These are phyloP conservation scores for Blastocystis sp. DNA, from an alignment of 352 stramenopile species.

Conservation along the genomic window DNA sequence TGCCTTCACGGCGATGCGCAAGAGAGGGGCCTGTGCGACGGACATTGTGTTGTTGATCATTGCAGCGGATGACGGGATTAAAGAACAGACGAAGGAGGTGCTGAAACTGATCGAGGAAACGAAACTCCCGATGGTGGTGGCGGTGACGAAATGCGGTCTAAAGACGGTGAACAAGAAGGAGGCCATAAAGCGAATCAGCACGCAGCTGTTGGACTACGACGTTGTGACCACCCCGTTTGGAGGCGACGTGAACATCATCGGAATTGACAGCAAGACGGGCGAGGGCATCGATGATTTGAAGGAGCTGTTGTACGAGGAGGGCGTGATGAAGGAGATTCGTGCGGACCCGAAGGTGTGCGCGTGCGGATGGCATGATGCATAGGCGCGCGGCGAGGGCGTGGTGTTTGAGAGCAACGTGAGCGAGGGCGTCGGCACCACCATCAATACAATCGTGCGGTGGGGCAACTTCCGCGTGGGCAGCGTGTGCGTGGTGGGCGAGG, in stretches of 20 bases:
- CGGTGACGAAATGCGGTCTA: constrained; percentile 93
- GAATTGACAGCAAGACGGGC: constrained; percentile 90
- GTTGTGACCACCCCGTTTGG: constrained; percentile 88
- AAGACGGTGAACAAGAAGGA: constrained; percentile 76
- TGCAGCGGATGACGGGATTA: constrained; percentile 93
- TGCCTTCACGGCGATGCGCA: constrained; percentile 97
- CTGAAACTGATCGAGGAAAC: constrained; percentile 89
- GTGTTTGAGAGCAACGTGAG: constrained; percentile 92
- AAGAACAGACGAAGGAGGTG: constrained; percentile 94
- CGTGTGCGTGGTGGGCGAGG: constrained; percentile 88
- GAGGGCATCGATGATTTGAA: constrained; percentile 90
- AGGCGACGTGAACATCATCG: constrained; percentile 86
- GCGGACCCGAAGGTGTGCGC: constrained; percentile 79
- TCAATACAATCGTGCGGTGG: constrained; percentile 91
- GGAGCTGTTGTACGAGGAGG: constrained; percentile 90
- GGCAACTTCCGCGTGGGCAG: constrained; percentile 89
- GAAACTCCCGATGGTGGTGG: constrained; percentile 90
- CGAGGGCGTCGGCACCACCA: constrained; percentile 86
- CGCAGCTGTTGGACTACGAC: constrained; percentile 81
- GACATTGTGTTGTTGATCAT: constrained; percentile 95
- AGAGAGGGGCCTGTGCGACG: constrained; percentile 90
- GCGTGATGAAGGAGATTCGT: constrained; percentile 90
- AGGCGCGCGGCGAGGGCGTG: constrained; percentile 82
- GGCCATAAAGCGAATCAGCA: constrained; percentile 75
- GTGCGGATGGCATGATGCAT: constrained; percentile 11